A percentile compares a stretch with the other conserved stretches of the same genome.
phyloP scores from a whole-genome alignment of 192 early-diverging fungal genomes.

The Neocallimastix lanati region DNA sequence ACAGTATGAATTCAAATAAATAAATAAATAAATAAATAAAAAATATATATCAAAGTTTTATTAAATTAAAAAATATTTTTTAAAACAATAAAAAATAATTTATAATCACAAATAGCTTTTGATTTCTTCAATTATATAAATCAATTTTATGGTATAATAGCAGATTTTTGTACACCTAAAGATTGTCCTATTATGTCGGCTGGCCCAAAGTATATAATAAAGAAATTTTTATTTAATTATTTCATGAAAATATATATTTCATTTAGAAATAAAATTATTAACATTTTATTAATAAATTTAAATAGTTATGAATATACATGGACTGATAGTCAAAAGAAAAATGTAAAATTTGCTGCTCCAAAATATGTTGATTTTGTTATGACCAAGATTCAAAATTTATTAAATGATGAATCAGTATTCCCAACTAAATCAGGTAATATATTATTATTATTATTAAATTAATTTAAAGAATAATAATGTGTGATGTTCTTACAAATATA shows the following conservation, averaged over 20 bases:
- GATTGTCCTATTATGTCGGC: conserved; percentile 74
- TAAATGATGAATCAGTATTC: conserved; percentile 81
- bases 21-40: conserved; percentile 6
- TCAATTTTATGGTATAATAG: conserved; percentile 73
- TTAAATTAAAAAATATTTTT: too few relatives aligned
- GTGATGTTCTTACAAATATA: too few relatives aligned
- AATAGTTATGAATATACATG: conserved; percentile 76
- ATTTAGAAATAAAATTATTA: too few relatives aligned
- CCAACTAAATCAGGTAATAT: conserved; percentile 72
- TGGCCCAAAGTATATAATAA: conserved; percentile 38
- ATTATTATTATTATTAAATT: neutral
- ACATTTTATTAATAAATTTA: too few relatives aligned
- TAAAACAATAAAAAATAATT: too few relatives aligned
- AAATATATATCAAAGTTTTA: too few relatives aligned
- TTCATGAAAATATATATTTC: too few relatives aligned
- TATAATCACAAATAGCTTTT: conserved; percentile 26
- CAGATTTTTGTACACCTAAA: conserved; percentile 67
- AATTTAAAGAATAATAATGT: too few relatives aligned
- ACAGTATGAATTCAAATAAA: conserved; percentile 21
- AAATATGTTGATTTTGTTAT: conserved; percentile 89
- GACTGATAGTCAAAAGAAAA: conserved; percentile 67
- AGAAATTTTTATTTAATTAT: too few relatives aligned
- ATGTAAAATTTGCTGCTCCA: conserved; percentile 72
- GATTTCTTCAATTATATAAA: conserved; percentile 89
- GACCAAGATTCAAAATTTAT: conserved; percentile 61